phyloP scores from a whole-genome alignment of 495 filamentous ascomycete species.

The Neurospora africana region DNA sequence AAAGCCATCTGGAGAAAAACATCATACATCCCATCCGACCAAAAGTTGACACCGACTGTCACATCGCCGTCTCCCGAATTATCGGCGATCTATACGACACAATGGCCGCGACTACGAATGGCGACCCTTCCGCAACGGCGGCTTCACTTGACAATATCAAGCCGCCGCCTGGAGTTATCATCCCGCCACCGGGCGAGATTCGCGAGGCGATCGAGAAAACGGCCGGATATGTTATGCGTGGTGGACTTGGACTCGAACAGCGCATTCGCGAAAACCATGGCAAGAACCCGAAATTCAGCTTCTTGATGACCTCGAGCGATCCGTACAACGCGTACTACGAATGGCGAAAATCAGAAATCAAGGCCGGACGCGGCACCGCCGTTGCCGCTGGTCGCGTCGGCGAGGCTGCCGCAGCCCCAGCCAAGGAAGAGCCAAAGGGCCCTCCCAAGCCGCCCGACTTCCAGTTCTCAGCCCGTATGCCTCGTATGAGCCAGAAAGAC shows the following conservation, averaged over 20 bases:
- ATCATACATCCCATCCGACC: background rate
- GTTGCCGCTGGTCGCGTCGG: slow-evolving; percentile 67
- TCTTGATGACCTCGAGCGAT: slow-evolving; percentile 65
- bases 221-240: slow-evolving; percentile 83
- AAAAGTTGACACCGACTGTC: background rate
- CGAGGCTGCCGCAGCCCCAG: slow-evolving; percentile 41
- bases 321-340: slow-evolving; percentile 79
- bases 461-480: slow-evolving; percentile 93
- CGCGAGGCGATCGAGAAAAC: slow-evolving; percentile 77
- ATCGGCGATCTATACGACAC: background rate
- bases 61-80: background rate
- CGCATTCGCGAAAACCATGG: slow-evolving; percentile 79
- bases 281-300: slow-evolving; percentile 83
- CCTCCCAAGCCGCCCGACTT: slow-evolving; percentile 83
- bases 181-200: slow-evolving; percentile 71
- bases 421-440: slow-evolving; percentile 61
- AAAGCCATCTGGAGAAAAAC: background rate
- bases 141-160: slow-evolving; percentile 48
- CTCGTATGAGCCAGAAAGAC: slow-evolving; percentile 91
- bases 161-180: slow-evolving; percentile 69
- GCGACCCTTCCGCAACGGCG: slow-evolving; percentile 34
- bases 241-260: slow-evolving; percentile 77
- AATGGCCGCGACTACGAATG: slow-evolving; percentile 47
- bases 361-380: slow-evolving; percentile 67
- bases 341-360: slow-evolving; percentile 83